A percentile compares a stretch with the other conserved stretches of the same genome.
These are phyloP conservation scores for Globisporangium ultimum DNA, from an alignment of 352 stramenopile species.

Conservation along the genomic window DNA sequence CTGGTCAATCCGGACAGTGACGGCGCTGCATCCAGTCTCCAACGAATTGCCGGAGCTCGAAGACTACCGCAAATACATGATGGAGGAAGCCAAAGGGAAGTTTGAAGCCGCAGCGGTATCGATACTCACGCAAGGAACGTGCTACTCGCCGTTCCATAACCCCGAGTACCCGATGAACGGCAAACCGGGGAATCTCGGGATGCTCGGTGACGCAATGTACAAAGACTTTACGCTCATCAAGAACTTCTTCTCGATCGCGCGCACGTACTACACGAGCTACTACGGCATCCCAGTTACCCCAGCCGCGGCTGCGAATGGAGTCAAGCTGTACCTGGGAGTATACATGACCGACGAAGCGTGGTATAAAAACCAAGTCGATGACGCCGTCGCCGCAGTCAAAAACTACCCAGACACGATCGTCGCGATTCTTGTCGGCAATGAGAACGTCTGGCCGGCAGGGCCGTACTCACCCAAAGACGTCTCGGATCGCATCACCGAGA, in stretches of 20 bases:
- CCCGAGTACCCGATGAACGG: slow-evolving; percentile 56
- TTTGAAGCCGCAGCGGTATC: slow-evolving; percentile 16
- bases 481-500: slow-evolving; percentile 21
- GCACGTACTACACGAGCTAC: slow-evolving; percentile 80
- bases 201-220: slow-evolving; percentile 49
- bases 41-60: not conserved
- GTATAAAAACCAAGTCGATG: slow-evolving; percentile 45
- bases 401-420: slow-evolving; percentile 52
- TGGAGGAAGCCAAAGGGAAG: not conserved
- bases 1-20: not conserved
- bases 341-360: slow-evolving; percentile 75
- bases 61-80: not conserved
- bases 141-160: slow-evolving; percentile 82
- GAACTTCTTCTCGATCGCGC: slow-evolving; percentile 49
- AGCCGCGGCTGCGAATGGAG: slow-evolving; percentile 32
- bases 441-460: slow-evolving; percentile 57
- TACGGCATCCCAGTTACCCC: slow-evolving; percentile 46
- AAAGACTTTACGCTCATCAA: slow-evolving; percentile 70
- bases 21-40: not conserved
- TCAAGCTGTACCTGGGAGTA: slow-evolving; percentile 71
- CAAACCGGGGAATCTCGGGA: slow-evolving; percentile 15
- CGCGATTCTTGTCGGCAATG: slow-evolving; percentile 68
- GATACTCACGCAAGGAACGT: slow-evolving; percentile 36
- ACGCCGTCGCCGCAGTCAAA: slow-evolving; percentile 39
- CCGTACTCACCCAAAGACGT: slow-evolving; percentile 40